These are phyloP conservation scores for Sinapis alba DNA, from an alignment of 441 rosid species.

Conservation along the genomic window DNA sequence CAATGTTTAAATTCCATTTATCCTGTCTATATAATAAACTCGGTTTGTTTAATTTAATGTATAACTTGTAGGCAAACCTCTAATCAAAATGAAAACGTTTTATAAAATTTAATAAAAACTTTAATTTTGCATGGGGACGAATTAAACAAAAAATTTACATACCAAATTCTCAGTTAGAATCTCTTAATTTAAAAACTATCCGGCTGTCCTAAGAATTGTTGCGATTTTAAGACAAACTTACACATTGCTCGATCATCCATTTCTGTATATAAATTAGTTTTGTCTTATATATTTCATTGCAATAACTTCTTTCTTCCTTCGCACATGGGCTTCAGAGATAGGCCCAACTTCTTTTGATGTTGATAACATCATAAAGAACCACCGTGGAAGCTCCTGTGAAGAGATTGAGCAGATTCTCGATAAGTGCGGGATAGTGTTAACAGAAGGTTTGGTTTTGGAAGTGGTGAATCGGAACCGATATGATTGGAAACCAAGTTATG, in stretches of 20 bases:
- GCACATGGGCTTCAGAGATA: slow-evolving; percentile 41
- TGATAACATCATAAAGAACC: slow-evolving; percentile 45
- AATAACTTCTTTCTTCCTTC: neutral
- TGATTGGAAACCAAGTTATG: too few species aligned
- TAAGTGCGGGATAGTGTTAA: too few species aligned
- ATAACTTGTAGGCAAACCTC: neutral
- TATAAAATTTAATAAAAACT: neutral
- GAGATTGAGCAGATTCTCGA: slow-evolving; percentile 53
- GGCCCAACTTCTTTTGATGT: slow-evolving; percentile 19
- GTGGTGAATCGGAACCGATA: too few species aligned
- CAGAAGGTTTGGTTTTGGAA: too few species aligned
- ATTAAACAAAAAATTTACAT: neutral
- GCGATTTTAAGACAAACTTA: neutral
- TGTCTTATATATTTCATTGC: too few species aligned
- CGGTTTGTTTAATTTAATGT: neutral
- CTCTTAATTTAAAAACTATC: neutral
- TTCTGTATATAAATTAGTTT: neutral
- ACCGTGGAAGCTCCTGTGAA: slow-evolving; percentile 51
- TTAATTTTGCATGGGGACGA: neutral
- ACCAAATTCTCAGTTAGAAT: neutral
- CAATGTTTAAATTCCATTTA: neutral
- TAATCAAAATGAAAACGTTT: neutral
- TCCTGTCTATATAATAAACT: neutral
- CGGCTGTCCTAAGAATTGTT: neutral
- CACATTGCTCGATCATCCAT: neutral